Base-by-base conservation (phyloP, 768 basidiomycete genomes). In the Suillus hirtellus region DNA sequence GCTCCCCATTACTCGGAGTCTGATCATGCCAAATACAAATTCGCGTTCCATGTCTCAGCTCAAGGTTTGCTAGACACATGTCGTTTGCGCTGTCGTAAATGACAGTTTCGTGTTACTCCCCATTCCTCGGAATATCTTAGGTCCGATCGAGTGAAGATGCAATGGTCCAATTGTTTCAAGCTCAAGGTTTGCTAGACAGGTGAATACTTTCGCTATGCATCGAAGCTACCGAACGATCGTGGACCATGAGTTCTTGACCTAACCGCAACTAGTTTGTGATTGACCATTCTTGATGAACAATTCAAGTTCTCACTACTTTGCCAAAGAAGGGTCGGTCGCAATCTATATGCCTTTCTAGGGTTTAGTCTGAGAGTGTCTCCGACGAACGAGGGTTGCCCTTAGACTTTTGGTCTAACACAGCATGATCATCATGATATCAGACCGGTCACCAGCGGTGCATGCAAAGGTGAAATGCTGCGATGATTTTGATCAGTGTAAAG, bases 151-250 rank as follows among this genome's bases (percentile, higher is more conserved):
- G 17, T 58, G 40, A 27, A 19, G 10, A 24, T 40, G 38, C 14
- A 17, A 58, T 56, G 5, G 8, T 55, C 21, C 21, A 24, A 19
- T 56, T 38, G 21, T 15, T 27, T 43, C 56, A 31, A 31, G 17
- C 40, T 58, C 40, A 58, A 58, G 56, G 56, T 58, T 58, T 42
- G 24, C 40, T 31, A 24, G 55, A 58, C 56, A 58, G 40, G 40
- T 42, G 56, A 27, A 27, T 9, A 14, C 17, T 11, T 56, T 35
- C 19, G 15, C 24, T 17, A 56, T 40, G 17, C 24, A 56, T 56
- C 37, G 37, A 56, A 53, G 34, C 31, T 31, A 14, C 21, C 14
- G 35, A 37, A 21, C 8, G 37, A 55, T 40, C 21, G 38, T 38
- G 55, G 24, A 40, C 55, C 24, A 42, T 42, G 11, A 27, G 24